These are phyloP conservation scores for Candida buenavistaensis DNA, from an alignment of 1,139 yeast species.

Conservation along the genomic window DNA sequence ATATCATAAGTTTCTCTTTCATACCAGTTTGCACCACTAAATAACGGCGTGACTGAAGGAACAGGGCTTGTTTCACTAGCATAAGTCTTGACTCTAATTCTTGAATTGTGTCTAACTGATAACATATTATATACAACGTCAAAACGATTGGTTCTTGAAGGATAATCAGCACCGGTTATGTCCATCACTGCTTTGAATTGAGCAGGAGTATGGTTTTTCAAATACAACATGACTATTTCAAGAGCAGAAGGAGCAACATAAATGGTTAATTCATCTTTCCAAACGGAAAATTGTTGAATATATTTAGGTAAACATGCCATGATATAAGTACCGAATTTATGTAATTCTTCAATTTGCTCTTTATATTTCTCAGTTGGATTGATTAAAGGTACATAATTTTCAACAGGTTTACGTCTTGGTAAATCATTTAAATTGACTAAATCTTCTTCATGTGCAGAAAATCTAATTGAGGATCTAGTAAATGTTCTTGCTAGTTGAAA, in stretches of 20 bases:
- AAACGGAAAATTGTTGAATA: slow-evolving; percentile 80
- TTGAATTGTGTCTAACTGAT: slow-evolving; percentile 80
- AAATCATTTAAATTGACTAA: slow-evolving; percentile 37
- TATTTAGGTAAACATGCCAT: slow-evolving; percentile 80
- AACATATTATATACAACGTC: slow-evolving; percentile 84
- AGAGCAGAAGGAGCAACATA: slow-evolving; percentile 77
- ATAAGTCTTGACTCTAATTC: slow-evolving; percentile 87
- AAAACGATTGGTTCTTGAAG: slow-evolving; percentile 79
- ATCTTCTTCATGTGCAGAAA: slow-evolving; percentile 25
- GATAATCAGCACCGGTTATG: slow-evolving; percentile 85
- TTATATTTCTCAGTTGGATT: slow-evolving; percentile 79
- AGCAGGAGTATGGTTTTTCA: slow-evolving; percentile 76
- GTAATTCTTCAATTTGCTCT: slow-evolving; percentile 71
- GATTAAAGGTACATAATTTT: slow-evolving; percentile 54
- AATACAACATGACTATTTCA: slow-evolving; percentile 66
- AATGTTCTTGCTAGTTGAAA: slow-evolving; percentile 12
- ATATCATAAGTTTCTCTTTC: slow-evolving; percentile 88
- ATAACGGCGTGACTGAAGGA: slow-evolving; percentile 71
- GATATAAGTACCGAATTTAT: slow-evolving; percentile 78
- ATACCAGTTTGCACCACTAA: slow-evolving; percentile 85
- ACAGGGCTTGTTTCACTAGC: slow-evolving; percentile 83
- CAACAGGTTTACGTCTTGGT: slow-evolving; percentile 40
- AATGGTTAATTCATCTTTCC: slow-evolving; percentile 86
- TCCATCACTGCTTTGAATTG: slow-evolving; percentile 81
- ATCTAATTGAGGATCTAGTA: slow-evolving; percentile 10